A percentile compares a stretch with the other conserved stretches of the same genome.
Conservation (phyloP, 176 grass and related monocot genomes). For the Oryza officinalis region DNA sequence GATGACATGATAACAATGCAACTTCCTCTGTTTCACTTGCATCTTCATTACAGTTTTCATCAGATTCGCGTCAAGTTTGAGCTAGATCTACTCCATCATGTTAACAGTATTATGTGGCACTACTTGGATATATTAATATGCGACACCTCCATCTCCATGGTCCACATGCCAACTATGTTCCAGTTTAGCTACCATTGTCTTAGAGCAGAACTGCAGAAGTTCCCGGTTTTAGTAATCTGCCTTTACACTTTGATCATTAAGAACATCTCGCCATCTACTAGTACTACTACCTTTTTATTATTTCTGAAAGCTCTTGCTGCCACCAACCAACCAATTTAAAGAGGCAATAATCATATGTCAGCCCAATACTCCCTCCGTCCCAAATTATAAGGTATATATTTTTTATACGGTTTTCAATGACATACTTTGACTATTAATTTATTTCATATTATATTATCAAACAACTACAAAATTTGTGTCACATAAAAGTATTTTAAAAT, state of each 20-base stretch:
- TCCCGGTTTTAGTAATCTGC: slow-evolving; percentile 23
- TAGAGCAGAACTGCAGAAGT: slow-evolving; percentile 4
- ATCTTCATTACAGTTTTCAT: slow-evolving; percentile 11
- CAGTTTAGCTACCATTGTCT: slow-evolving; percentile 17
- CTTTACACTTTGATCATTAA: slow-evolving; percentile 6
- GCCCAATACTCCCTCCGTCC: too few relatives aligned
- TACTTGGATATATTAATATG: background rate
- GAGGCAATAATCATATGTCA: background rate
- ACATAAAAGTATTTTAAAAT: too few relatives aligned
- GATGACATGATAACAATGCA: slow-evolving; percentile 12
- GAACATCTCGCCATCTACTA: slow-evolving; percentile 12
- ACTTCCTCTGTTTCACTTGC: background rate
- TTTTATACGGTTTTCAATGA: too few relatives aligned
- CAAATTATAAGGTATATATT: too few relatives aligned
- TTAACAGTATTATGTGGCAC: background rate
- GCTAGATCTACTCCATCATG: background rate
- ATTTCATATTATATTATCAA: too few relatives aligned
- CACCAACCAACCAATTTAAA: slow-evolving; percentile 19
- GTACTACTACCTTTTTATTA: slow-evolving; percentile 11
- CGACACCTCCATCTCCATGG: background rate
- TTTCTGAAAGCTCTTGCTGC: slow-evolving; percentile 25
- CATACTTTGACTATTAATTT: too few relatives aligned
- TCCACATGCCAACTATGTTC: slow-evolving; percentile 7
- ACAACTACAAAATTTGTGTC: too few relatives aligned
- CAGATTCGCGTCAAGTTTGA: slow-evolving; percentile 25